Percentiles rank a stretch among this genome's conserved stretches.
These are phyloP conservation scores for Chalciporus chontae DNA, from an alignment of 768 basidiomycete species.

Conservation along the genomic window DNA sequence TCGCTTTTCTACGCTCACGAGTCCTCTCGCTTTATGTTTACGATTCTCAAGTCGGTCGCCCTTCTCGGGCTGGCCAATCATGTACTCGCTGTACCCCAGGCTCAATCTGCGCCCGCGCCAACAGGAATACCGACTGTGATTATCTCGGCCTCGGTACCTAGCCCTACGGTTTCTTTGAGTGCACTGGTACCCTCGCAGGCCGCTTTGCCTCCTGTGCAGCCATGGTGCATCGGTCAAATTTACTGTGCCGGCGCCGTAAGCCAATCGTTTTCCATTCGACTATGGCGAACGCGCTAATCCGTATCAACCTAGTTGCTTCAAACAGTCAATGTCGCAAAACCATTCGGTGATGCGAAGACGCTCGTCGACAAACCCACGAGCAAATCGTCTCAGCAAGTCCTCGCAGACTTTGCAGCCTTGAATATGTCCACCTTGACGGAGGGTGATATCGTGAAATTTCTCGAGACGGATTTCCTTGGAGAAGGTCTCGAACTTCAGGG, in stretches of 20 bases:
- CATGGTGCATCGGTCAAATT: slow-evolving; percentile 74
- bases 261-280: not conserved
- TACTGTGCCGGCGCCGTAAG: slow-evolving; percentile 78
- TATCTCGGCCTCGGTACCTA: slow-evolving; percentile 60
- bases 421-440: slow-evolving; percentile 47
- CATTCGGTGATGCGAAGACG: slow-evolving; percentile 81
- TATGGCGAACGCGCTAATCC: not conserved
- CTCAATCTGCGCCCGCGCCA: slow-evolving; percentile 11
- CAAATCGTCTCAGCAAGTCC: slow-evolving; percentile 58
- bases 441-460: slow-evolving; percentile 62
- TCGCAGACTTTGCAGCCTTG: slow-evolving; percentile 58
- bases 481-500: slow-evolving; percentile 83
- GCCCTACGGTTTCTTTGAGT: slow-evolving; percentile 52
- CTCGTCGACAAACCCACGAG: slow-evolving; percentile 88
- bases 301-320: slow-evolving; percentile 59
- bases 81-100: slow-evolving; percentile 17
- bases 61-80: slow-evolving; percentile 13
- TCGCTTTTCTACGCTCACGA: not conserved
- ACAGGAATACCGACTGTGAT: slow-evolving; percentile 35
- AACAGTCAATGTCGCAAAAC: slow-evolving; percentile 74
- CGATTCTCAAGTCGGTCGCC: slow-evolving; percentile 8
- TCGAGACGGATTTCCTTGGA: slow-evolving; percentile 72
- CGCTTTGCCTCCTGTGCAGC: slow-evolving; percentile 61
- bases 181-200: slow-evolving; percentile 62
- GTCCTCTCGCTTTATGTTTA: slow-evolving; percentile 31